Evolutionary conservation across 2,329 filamentous ascomycete genomes (phyloP).

Genomic region (Hymenoscyphus repandus): DNA sequence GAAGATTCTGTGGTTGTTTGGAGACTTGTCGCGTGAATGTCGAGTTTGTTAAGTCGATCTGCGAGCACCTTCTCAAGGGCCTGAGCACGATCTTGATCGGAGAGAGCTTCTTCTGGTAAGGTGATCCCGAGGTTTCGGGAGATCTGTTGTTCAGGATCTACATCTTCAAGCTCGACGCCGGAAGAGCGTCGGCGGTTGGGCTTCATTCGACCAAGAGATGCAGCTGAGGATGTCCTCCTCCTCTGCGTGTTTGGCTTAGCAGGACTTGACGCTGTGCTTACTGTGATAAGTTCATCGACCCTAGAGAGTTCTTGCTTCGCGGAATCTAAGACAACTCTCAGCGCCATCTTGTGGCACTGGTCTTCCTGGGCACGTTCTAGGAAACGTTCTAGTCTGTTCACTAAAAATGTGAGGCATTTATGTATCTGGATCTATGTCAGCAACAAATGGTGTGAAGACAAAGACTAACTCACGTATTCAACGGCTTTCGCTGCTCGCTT

Average conservation of each 20-base stretch:
- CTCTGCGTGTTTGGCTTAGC: constrained; percentile 16
- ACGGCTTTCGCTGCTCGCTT: constrained; percentile 42
- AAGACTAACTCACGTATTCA: constrained; percentile 41
- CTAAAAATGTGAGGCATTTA: constrained; percentile 46
- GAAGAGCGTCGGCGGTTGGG: constrained; percentile 24
- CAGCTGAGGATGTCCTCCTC: constrained; percentile 17
- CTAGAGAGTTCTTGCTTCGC: constrained; percentile 40
- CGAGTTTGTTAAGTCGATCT: constrained; percentile 39
- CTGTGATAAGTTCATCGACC: neutral
- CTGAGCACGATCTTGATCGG: constrained; percentile 20
- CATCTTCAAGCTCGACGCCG: constrained; percentile 35
- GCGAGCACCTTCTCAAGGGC: constrained; percentile 26
- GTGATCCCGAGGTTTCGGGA: constrained; percentile 42
- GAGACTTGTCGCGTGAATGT: constrained; percentile 39
- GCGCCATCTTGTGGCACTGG: constrained; percentile 41
- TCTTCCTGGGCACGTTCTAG: constrained; percentile 39
- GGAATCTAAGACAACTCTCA: constrained; percentile 37
- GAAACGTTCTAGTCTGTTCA: constrained; percentile 42
- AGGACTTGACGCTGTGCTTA: constrained; percentile 10
- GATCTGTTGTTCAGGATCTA: constrained; percentile 36
- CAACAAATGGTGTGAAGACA: neutral
- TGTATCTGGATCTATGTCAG: constrained; percentile 38
- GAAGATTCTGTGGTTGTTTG: constrained; percentile 47
- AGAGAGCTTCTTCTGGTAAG: constrained; percentile 33
- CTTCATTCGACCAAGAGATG: constrained; percentile 26